phyloP scores from a whole-genome alignment of 192 early-diverging fungal species.

The Lunasporangiospora selenospora region DNA sequence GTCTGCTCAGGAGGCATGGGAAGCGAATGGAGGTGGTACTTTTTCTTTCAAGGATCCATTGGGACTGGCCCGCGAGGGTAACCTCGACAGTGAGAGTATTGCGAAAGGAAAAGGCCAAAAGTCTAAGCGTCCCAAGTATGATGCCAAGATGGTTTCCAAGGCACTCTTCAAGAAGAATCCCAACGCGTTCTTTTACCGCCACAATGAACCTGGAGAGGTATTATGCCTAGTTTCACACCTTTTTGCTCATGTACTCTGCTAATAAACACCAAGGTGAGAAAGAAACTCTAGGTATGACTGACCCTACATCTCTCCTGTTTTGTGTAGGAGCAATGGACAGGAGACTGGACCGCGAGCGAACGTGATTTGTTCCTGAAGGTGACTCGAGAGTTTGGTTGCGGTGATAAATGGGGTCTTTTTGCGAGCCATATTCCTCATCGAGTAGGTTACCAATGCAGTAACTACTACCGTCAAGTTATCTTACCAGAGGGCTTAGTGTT shows the following conservation, averaged over 20 bases:
- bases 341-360: slow-evolving; percentile 77
- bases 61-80: slow-evolving; percentile 43
- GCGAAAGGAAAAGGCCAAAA: not conserved
- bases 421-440: slow-evolving; percentile 66
- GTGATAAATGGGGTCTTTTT: slow-evolving; percentile 68
- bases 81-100: not conserved
- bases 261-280: no score
- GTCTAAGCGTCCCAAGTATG: slow-evolving; percentile 24
- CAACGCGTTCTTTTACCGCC: slow-evolving; percentile 79
- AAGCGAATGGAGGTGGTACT: slow-evolving; percentile 75
- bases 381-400: slow-evolving; percentile 58
- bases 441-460: slow-evolving; percentile 68
- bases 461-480: slow-evolving; percentile 60
- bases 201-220: slow-evolving; percentile 76
- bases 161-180: slow-evolving; percentile 78
- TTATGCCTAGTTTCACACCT: not conserved
- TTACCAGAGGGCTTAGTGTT: slow-evolving; percentile 56
- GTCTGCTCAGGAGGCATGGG: slow-evolving; percentile 71
- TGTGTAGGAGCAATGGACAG: slow-evolving; percentile 69
- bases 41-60: slow-evolving; percentile 73
- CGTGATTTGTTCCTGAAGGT: slow-evolving; percentile 62
- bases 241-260: not conserved
- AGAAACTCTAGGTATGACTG: no score
- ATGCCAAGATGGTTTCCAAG: slow-evolving; percentile 56
- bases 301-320: not conserved